Evolutionary conservation across 192 early-diverging fungal species (phyloP).

Genomic region (Mortierella hygrophila): DNA sequence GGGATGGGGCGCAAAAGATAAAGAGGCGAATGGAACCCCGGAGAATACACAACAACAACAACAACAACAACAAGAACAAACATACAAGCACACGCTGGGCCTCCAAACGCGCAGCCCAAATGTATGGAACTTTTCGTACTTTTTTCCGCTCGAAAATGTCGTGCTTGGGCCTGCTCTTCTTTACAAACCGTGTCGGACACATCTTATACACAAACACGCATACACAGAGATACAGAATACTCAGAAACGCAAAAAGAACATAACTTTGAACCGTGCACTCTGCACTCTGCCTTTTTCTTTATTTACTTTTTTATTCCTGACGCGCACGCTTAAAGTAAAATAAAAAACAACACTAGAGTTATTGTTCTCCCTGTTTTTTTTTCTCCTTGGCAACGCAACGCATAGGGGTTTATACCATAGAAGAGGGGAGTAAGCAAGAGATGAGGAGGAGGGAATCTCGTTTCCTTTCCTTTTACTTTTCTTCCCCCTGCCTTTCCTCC

Average conservation of each 20-base stretch:
- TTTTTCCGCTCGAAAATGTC: neutral
- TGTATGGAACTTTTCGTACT: neutral
- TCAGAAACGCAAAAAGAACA: too few relatives aligned
- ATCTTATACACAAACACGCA: neutral
- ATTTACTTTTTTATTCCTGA: too few relatives aligned
- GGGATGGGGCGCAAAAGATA: neutral
- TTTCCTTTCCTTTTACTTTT: neutral
- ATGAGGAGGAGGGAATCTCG: neutral
- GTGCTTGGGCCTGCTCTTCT: neutral
- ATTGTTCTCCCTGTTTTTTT: too few relatives aligned
- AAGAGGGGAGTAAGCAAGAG: neutral
- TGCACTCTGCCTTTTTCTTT: too few relatives aligned
- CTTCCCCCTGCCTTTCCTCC: neutral
- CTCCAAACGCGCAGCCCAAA: constrained; percentile 2
- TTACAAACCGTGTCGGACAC: neutral
- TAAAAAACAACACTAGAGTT: too few relatives aligned
- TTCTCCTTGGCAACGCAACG: neutral
- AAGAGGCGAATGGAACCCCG: neutral
- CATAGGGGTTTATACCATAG: neutral
- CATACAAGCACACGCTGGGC: neutral
- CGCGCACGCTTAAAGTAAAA: too few relatives aligned
- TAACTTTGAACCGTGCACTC: too few relatives aligned
- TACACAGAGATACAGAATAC: neutral
- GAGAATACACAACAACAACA: neutral
- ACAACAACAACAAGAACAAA: neutral